Percentiles rank a stretch among this genome's conserved stretches.
phyloP scores from a whole-genome alignment of 2,329 filamentous ascomycete species.

The Claviceps capensis region DNA sequence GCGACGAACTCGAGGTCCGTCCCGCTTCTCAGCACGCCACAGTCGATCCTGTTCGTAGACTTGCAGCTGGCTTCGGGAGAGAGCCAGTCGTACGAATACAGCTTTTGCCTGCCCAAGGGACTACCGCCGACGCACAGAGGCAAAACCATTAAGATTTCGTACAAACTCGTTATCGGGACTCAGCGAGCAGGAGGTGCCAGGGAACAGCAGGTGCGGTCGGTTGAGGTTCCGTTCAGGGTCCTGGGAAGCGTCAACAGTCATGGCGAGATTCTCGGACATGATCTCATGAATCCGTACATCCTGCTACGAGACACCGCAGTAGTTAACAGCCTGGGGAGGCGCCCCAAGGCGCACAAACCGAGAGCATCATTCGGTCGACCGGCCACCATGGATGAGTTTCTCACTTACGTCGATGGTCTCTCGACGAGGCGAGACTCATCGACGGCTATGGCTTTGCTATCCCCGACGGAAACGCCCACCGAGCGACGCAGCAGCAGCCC shows the following conservation, averaged over 20 bases:
- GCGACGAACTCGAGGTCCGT: slow-evolving; percentile 76
- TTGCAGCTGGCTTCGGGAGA: slow-evolving; percentile 77
- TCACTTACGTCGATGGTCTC: slow-evolving; percentile 65
- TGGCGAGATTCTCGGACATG: slow-evolving; percentile 81
- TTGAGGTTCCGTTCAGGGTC: slow-evolving; percentile 85
- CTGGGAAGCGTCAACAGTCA: slow-evolving; percentile 83
- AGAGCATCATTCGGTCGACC: slow-evolving; percentile 16
- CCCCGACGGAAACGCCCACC: slow-evolving; percentile 48
- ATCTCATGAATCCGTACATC: slow-evolving; percentile 89
- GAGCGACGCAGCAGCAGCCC: slow-evolving; percentile 36
- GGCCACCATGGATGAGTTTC: slow-evolving; percentile 49
- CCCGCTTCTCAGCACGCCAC: slow-evolving; percentile 84
- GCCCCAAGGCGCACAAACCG: slow-evolving; percentile 14
- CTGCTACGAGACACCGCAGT: slow-evolving; percentile 72
- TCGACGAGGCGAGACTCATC: slow-evolving; percentile 44
- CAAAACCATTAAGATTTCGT: slow-evolving; percentile 85
- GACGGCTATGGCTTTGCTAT: slow-evolving; percentile 48
- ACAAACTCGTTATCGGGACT: slow-evolving; percentile 82
- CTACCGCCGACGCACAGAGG: slow-evolving; percentile 86
- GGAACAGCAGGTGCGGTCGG: slow-evolving; percentile 75
- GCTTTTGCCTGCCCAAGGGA: slow-evolving; percentile 72
- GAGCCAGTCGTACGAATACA: slow-evolving; percentile 75
- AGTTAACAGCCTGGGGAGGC: slow-evolving; percentile 31
- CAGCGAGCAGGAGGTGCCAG: slow-evolving; percentile 68
- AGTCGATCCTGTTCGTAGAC: slow-evolving; percentile 93